Evolutionary conservation across 2,329 filamentous ascomycete genomes (phyloP).

Genomic region (Pestalotiopsis sp.): DNA sequence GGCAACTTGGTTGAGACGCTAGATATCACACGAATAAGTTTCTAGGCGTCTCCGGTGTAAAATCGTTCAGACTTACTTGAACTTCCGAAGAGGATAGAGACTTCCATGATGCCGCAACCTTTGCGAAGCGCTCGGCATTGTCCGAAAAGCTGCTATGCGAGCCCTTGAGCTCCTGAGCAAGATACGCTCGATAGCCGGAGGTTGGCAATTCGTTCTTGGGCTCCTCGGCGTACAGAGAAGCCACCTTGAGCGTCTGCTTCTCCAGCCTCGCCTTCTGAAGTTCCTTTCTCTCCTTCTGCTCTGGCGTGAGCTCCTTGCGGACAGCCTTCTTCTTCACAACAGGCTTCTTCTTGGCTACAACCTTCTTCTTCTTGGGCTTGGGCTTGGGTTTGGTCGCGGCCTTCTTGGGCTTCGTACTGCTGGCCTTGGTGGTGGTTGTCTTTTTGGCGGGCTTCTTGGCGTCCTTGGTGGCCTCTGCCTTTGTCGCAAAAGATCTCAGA

Average conservation of each 20-base stretch:
- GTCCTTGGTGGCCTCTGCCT: slow-evolving; percentile 23
- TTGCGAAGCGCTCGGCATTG: not conserved
- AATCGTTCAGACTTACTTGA: slow-evolving; percentile 41
- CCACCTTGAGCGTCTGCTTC: slow-evolving; percentile 38
- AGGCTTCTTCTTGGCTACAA: slow-evolving; percentile 25
- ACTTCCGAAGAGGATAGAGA: slow-evolving; percentile 41
- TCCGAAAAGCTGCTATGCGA: not conserved
- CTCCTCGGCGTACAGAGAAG: slow-evolving; percentile 40
- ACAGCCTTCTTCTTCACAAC: slow-evolving; percentile 17
- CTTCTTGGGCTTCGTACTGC: slow-evolving; percentile 27
- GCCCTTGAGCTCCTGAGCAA: slow-evolving; percentile 32
- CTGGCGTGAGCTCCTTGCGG: slow-evolving; percentile 9
- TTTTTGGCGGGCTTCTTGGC: slow-evolving; percentile 22
- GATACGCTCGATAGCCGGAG: slow-evolving; percentile 40
- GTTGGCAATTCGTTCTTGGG: slow-evolving; percentile 34
- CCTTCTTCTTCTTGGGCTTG: slow-evolving; percentile 22
- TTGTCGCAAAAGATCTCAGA: slow-evolving; percentile 31
- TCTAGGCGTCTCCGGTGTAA: not conserved
- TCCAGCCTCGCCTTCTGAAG: slow-evolving; percentile 29
- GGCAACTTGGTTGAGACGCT: slow-evolving; percentile 39
- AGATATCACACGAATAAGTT: slow-evolving; percentile 12
- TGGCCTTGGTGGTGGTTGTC: not conserved
- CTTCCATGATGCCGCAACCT: slow-evolving; percentile 39
- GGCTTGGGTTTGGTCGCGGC: slow-evolving; percentile 22
- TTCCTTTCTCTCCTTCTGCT: slow-evolving; percentile 27